phyloP scores from a whole-genome alignment of 371 early-diverging fungal genomes.

The Lichtheimia ornata region DNA sequence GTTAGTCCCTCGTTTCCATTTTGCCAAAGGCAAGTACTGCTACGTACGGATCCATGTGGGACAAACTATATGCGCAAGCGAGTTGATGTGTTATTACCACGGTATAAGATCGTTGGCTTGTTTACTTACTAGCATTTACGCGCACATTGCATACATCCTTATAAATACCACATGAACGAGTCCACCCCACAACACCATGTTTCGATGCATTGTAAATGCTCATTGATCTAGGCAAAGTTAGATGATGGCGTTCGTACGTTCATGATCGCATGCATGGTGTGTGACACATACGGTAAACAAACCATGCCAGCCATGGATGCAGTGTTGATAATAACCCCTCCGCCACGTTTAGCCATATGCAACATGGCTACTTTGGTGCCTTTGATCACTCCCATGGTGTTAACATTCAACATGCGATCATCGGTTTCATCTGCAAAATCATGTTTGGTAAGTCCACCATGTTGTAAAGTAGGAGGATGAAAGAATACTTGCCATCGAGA shows the following conservation, averaged over 20 bases:
- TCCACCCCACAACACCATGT: constrained; percentile 32
- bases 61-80: background rate
- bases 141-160: constrained; percentile 20
- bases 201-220: constrained; percentile 19
- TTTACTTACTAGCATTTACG: constrained; percentile 10
- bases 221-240: constrained; percentile 5
- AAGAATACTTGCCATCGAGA: constrained; percentile 6
- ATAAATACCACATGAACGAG: constrained; percentile 19
- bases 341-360: constrained; percentile 40
- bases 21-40: no score
- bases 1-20: no score
- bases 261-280: no score
- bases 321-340: constrained; percentile 49
- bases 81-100: no score
- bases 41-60: constrained; percentile 21
- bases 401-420: constrained; percentile 7
- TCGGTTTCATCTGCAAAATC: constrained; percentile 6
- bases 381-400: constrained; percentile 13
- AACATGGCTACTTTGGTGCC: constrained; percentile 37
- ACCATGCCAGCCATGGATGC: constrained; percentile 26
- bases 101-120: no score
- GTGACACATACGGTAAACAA: constrained; percentile 6
- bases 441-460: no score
- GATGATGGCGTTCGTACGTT: no score
- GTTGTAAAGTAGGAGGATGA: background rate